Percentiles rank a stretch among this genome's conserved stretches.
Evolutionary conservation across 1,139 yeast genomes (phyloP).

Genomic region (Hemisphaericaspora xylofermentans): DNA sequence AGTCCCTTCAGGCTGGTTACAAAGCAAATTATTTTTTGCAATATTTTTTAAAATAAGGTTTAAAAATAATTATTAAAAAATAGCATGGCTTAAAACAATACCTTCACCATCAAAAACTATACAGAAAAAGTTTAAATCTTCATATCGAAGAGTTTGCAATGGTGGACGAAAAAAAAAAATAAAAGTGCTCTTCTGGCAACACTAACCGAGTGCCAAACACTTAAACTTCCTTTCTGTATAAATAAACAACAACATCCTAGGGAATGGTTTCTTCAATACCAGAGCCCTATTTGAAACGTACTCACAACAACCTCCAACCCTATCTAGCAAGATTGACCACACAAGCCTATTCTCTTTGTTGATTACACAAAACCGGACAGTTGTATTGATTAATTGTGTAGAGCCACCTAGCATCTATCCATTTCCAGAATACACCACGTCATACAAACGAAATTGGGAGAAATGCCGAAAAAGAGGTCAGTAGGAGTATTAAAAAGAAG

Average conservation of each 20-base stretch:
- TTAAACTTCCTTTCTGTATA: background rate
- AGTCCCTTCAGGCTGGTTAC: no score
- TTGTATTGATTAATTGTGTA: no score
- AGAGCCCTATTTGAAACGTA: background rate
- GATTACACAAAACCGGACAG: no score
- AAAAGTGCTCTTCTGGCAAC: background rate
- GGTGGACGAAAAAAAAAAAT: background rate
- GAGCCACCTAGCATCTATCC: no score
- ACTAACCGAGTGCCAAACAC: background rate
- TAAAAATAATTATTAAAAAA: background rate
- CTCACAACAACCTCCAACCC: background rate
- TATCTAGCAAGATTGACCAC: no score
- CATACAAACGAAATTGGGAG: background rate
- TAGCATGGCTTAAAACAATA: no score
- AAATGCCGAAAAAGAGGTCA: conserved; percentile 18
- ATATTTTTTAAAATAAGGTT: no score
- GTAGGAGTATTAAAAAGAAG: conserved; percentile 26
- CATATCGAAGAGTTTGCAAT: background rate
- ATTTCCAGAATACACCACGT: no score
- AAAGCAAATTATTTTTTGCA: no score
- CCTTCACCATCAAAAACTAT: no score
- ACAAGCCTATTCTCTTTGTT: no score
- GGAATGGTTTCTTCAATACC: background rate
- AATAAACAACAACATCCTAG: background rate
- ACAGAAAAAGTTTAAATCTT: background rate